phyloP scores from a whole-genome alignment of 495 filamentous ascomycete species.

The Aspergillus steynii region DNA sequence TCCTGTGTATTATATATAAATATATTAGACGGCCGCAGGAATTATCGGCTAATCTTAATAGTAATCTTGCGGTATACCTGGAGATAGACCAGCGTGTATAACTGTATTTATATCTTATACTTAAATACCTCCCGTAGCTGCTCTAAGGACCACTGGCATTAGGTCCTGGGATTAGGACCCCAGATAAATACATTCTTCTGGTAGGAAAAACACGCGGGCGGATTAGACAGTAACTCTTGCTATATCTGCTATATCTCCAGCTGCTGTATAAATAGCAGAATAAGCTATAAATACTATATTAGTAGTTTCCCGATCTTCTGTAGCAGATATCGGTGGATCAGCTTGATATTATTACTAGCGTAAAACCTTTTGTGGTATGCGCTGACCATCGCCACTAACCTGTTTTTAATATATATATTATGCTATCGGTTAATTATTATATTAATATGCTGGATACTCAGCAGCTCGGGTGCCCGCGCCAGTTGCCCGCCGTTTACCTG shows the following conservation, averaged over 20 bases:
- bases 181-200: neutral
- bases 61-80: slow-evolving; percentile 6
- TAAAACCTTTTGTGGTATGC: slow-evolving; percentile 10
- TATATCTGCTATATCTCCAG: slow-evolving; percentile 3
- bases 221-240: neutral
- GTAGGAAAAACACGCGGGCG: neutral
- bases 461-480: slow-evolving; percentile 26
- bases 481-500: slow-evolving; percentile 28
- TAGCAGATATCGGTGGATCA: slow-evolving; percentile 22
- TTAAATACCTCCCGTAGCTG: slow-evolving; percentile 5
- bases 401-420: slow-evolving; percentile 10
- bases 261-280: slow-evolving; percentile 20
- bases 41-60: slow-evolving; percentile 13
- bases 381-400: neutral
- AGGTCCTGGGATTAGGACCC: slow-evolving; percentile 4
- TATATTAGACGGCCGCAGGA: neutral
- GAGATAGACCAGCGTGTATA: slow-evolving; percentile 4
- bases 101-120: neutral
- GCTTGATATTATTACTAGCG: slow-evolving; percentile 9
- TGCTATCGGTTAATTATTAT: slow-evolving; percentile 4
- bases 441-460: slow-evolving; percentile 26
- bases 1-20: slow-evolving; percentile 1
- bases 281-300: slow-evolving; percentile 26
- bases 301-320: slow-evolving; percentile 20
- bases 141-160: neutral